Conservation (phyloP, 2,329 filamentous ascomycete species). For the Aspergillus quadricinctus region DNA sequence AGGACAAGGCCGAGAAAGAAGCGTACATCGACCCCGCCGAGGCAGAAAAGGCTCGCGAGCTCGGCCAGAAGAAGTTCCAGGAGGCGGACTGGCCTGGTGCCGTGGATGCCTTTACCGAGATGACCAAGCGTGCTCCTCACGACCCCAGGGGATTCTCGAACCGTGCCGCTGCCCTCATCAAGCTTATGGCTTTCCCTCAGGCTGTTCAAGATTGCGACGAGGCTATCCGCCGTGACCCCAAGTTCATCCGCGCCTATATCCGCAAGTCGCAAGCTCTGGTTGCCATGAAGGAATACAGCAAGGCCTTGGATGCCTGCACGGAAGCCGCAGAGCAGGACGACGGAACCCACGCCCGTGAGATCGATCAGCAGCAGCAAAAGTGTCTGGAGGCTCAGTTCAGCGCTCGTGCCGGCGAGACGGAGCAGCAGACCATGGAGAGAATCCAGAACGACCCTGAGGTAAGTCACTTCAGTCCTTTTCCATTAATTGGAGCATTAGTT, state of each 20-base stretch:
- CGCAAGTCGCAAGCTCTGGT: conserved; percentile 94
- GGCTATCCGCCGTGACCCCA: conserved; percentile 84
- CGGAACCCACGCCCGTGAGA: conserved; percentile 81
- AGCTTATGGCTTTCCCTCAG: conserved; percentile 90
- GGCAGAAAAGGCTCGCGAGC: conserved; percentile 90
- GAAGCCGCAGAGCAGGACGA: conserved; percentile 75
- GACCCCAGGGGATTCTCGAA: conserved; percentile 96
- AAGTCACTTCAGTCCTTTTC: conserved; percentile 30
- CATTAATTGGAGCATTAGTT: conserved; percentile 22
- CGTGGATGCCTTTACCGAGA: conserved; percentile 90
- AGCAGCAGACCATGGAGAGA: conserved; percentile 90
- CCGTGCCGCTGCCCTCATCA: conserved; percentile 93
- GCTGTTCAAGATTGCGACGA: conserved; percentile 88
- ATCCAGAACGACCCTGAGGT: conserved; percentile 88
- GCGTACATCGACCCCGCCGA: conserved; percentile 87
- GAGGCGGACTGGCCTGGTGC: conserved; percentile 91
- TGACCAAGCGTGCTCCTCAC: conserved; percentile 91
- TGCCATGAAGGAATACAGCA: conserved; percentile 97
- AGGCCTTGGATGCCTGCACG: conserved; percentile 82
- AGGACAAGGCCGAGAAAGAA: conserved; percentile 68
- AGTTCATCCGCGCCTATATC: conserved; percentile 93
- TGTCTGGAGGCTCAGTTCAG: conserved; percentile 85
- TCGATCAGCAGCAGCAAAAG: conserved; percentile 92
- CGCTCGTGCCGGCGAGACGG: conserved; percentile 87
- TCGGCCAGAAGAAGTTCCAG: conserved; percentile 97